Conservation (phyloP, 768 basidiomycete genomes). For the Gyrodon lividus region DNA sequence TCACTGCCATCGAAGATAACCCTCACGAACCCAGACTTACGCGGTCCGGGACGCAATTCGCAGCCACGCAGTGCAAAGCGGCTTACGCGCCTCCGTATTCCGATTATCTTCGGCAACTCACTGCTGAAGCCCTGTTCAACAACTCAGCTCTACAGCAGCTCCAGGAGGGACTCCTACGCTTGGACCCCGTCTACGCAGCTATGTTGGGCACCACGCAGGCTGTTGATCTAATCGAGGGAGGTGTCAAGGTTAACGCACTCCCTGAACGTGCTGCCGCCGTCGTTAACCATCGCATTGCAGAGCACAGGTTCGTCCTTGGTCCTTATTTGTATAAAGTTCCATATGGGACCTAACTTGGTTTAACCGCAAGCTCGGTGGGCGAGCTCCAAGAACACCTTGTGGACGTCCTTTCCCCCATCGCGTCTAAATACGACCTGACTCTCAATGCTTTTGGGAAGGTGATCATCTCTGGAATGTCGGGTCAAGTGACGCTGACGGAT, state of each 20-base stretch:
- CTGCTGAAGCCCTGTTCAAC: slow-evolving; percentile 34
- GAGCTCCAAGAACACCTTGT: slow-evolving; percentile 8
- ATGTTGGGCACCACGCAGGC: slow-evolving; percentile 70
- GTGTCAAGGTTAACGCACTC: slow-evolving; percentile 70
- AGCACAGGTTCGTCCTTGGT: slow-evolving; percentile 42
- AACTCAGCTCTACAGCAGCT: slow-evolving; percentile 49
- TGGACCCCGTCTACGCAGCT: slow-evolving; percentile 32
- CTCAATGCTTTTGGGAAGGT: slow-evolving; percentile 52
- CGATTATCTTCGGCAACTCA: slow-evolving; percentile 40
- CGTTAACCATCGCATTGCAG: slow-evolving; percentile 68
- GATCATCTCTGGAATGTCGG: slow-evolving; percentile 37
- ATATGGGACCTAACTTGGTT: slow-evolving; percentile 6
- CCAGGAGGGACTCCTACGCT: slow-evolving; percentile 30
- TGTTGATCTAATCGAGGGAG: slow-evolving; percentile 59
- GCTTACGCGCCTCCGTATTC: slow-evolving; percentile 56
- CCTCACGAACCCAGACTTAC: slow-evolving; percentile 52
- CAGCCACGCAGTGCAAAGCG: slow-evolving; percentile 56
- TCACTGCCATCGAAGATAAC: slow-evolving; percentile 64
- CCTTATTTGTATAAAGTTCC: too few relatives aligned
- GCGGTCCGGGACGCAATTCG: slow-evolving; percentile 13
- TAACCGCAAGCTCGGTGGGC: slow-evolving; percentile 4
- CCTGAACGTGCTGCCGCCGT: slow-evolving; percentile 67
- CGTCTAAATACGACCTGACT: slow-evolving; percentile 51
- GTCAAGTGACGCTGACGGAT: slow-evolving; percentile 48
- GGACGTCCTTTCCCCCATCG: slow-evolving; percentile 38